Percentiles rank a stretch among this genome's conserved stretches.
phyloP scores from a whole-genome alignment of 2,329 filamentous ascomycete genomes.

The Fusarium graminum region DNA sequence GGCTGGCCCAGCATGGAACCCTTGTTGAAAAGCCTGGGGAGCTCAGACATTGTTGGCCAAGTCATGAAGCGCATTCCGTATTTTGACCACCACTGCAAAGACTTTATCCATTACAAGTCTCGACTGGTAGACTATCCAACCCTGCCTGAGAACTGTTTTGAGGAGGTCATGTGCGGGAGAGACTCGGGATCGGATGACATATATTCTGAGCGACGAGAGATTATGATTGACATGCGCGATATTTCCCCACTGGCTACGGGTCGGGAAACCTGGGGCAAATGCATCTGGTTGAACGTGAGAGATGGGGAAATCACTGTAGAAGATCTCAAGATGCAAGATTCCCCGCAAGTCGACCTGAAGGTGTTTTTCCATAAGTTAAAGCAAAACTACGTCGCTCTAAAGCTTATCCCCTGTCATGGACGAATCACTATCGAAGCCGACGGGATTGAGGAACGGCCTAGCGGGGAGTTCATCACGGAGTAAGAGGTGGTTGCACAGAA shows the following conservation, averaged over 20 bases:
- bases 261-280: background rate
- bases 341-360: background rate
- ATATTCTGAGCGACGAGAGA: background rate
- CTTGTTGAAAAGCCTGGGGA: background rate
- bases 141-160: slow-evolving; percentile 1
- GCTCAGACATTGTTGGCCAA: background rate
- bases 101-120: slow-evolving; percentile 11
- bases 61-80: slow-evolving; percentile 10
- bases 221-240: background rate
- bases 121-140: slow-evolving; percentile 6
- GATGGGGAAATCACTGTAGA: slow-evolving; percentile 1
- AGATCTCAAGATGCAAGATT: background rate
- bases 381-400: background rate
- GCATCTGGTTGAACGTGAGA: background rate
- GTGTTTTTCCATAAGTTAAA: background rate
- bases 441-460: background rate
- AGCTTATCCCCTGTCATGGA: slow-evolving; percentile 6
- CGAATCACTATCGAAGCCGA: background rate
- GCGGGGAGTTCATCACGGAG: background rate
- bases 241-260: background rate
- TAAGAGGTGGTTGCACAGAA: background rate
- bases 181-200: background rate
- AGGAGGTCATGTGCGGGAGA: background rate
- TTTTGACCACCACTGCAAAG: slow-evolving; percentile 5
- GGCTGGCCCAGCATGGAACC: slow-evolving; percentile 4